Conservation (phyloP, 2,329 filamentous ascomycete species). For the Apiospora arundinis region DNA sequence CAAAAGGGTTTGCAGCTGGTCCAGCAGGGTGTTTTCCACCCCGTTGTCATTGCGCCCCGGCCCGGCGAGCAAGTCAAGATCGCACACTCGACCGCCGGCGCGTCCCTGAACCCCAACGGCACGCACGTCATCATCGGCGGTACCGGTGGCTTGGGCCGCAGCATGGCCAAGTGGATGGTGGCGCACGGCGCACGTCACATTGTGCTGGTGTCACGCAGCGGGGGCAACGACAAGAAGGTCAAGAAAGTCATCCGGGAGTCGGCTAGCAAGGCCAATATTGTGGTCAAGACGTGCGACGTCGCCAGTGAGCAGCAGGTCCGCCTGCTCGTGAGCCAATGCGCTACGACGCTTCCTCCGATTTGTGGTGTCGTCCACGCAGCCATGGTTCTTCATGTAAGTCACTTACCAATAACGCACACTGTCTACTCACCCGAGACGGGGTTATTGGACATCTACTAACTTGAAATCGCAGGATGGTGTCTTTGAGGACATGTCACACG, state of each 20-base stretch:
- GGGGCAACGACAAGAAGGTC: slow-evolving; percentile 23
- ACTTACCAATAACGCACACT: too few relatives aligned
- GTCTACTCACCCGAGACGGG: too few relatives aligned
- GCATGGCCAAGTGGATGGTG: slow-evolving; percentile 56
- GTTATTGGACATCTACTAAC: background rate
- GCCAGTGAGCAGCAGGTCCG: slow-evolving; percentile 31
- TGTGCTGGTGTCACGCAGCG: slow-evolving; percentile 51
- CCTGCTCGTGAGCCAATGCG: slow-evolving; percentile 43
- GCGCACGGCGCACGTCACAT: slow-evolving; percentile 54
- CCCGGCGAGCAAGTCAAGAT: slow-evolving; percentile 36
- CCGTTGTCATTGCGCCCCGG: slow-evolving; percentile 13
- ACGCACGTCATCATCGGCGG: slow-evolving; percentile 59
- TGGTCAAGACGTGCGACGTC: slow-evolving; percentile 38
- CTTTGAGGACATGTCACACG: slow-evolving; percentile 52
- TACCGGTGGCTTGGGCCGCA: slow-evolving; percentile 56
- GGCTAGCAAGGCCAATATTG: slow-evolving; percentile 30
- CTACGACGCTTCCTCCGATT: slow-evolving; percentile 52
- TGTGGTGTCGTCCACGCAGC: slow-evolving; percentile 50
- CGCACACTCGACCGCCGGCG: slow-evolving; percentile 32
- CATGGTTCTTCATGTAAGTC: slow-evolving; percentile 48
- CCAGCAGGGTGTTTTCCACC: slow-evolving; percentile 45
- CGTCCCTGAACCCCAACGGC: slow-evolving; percentile 46
- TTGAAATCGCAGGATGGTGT: background rate
- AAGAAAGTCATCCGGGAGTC: slow-evolving; percentile 8
- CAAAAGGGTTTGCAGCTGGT: slow-evolving; percentile 50